phyloP scores from a whole-genome alignment of 352 stramenopile genomes.

The Discostella stelligera region DNA sequence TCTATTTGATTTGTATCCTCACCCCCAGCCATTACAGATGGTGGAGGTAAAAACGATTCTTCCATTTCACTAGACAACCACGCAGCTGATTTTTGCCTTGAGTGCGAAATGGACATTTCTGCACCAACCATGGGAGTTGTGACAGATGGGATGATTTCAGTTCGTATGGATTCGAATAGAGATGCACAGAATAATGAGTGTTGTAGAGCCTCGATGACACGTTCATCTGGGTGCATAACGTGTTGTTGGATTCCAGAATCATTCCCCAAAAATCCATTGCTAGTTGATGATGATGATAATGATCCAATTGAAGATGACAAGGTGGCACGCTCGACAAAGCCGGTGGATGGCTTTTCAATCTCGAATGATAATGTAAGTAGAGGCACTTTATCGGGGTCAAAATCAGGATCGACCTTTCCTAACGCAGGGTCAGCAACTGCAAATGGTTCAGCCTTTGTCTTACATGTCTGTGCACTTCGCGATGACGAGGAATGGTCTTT shows the following conservation, averaged over 20 bases:
- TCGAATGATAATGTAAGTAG: constrained; percentile 76
- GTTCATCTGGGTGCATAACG: constrained; percentile 51
- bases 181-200: constrained; percentile 82
- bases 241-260: constrained; percentile 11
- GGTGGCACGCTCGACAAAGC: constrained; percentile 64
- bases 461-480: constrained; percentile 10
- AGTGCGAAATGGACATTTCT: constrained; percentile 11
- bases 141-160: constrained; percentile 59
- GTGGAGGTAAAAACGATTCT: constrained; percentile 71
- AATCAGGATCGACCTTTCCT: constrained; percentile 75
- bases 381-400: constrained; percentile 77
- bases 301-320: constrained; percentile 27
- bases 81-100: constrained; percentile 38
- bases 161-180: constrained; percentile 79
- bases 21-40: constrained; percentile 55
- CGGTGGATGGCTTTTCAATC: constrained; percentile 77
- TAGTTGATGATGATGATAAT: constrained; percentile 37
- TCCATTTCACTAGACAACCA: constrained; percentile 79
- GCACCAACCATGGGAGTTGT: constrained; percentile 5
- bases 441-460: constrained; percentile 76
- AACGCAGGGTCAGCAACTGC: constrained; percentile 74
- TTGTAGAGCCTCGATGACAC: constrained; percentile 72
- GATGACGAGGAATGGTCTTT: constrained; percentile 13
- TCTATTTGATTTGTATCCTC: constrained; percentile 23
- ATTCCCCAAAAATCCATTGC: constrained; percentile 4